These are phyloP conservation scores for Clathrus columnatus DNA, from an alignment of 768 basidiomycete species.

Conservation along the genomic window DNA sequence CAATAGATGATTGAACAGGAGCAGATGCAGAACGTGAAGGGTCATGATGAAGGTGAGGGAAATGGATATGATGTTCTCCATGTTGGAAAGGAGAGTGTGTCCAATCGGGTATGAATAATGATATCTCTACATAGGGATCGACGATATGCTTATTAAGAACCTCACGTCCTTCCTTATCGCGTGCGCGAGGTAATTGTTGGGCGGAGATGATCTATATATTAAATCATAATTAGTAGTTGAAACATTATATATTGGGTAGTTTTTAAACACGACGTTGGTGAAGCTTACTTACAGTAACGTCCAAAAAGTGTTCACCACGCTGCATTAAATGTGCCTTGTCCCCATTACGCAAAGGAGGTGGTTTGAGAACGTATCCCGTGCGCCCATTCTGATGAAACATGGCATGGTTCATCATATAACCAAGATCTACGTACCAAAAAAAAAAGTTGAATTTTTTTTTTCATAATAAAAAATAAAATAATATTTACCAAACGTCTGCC, in stretches of 20 bases:
- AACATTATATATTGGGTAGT: neutral
- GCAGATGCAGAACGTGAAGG: slow-evolving; percentile 15
- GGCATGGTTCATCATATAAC: slow-evolving; percentile 86
- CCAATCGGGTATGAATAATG: slow-evolving; percentile 73
- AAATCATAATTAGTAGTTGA: neutral
- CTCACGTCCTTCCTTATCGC: slow-evolving; percentile 55
- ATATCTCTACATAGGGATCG: slow-evolving; percentile 78
- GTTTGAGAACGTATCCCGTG: slow-evolving; percentile 86
- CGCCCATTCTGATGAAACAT: slow-evolving; percentile 94
- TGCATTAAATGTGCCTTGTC: slow-evolving; percentile 49
- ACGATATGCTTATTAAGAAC: slow-evolving; percentile 44
- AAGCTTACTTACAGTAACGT: slow-evolving; percentile 45
- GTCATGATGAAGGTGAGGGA: neutral
- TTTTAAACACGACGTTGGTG: neutral
- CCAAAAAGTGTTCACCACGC: slow-evolving; percentile 50
- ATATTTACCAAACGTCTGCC: slow-evolving; percentile 86
- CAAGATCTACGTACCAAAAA: slow-evolving; percentile 51
- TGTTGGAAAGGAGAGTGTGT: slow-evolving; percentile 24
- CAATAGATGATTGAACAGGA: slow-evolving; percentile 7
- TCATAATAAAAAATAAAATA: neutral
- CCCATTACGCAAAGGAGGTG: slow-evolving; percentile 57
- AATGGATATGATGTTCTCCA: neutral
- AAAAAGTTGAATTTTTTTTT: slow-evolving; percentile 13
- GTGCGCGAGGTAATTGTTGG: slow-evolving; percentile 76
- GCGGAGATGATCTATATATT: slow-evolving; percentile 73